These are phyloP conservation scores for Entelexis paramagnoliae DNA, from an alignment of 1,139 yeast species.

Conservation along the genomic window DNA sequence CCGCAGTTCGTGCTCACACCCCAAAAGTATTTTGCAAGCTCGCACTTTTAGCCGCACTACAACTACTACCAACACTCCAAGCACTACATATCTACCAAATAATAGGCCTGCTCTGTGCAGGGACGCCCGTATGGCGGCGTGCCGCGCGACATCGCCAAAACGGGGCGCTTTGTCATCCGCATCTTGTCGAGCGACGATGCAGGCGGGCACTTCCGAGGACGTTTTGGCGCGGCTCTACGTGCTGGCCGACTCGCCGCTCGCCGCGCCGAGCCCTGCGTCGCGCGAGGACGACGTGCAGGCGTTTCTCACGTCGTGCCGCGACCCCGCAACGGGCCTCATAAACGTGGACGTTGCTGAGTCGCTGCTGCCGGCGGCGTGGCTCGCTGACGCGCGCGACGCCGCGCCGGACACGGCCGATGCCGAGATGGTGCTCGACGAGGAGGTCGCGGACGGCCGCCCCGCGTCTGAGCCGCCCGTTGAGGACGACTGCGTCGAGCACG, in stretches of 20 bases:
- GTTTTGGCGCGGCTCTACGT: slow-evolving; percentile 16
- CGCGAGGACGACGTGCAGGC: slow-evolving; percentile 11
- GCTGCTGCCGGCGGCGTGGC: slow-evolving; percentile 10
- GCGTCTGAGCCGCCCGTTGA: not conserved
- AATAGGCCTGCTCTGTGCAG: too few relatives aligned
- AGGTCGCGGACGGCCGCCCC: not conserved
- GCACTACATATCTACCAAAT: too few relatives aligned
- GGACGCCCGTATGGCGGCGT: too few relatives aligned
- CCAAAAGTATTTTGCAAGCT: too few relatives aligned
- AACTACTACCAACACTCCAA: too few relatives aligned
- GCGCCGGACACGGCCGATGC: not conserved
- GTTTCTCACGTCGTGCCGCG: slow-evolving; percentile 10
- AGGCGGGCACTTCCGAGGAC: slow-evolving; percentile 15
- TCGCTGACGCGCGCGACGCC: slow-evolving; percentile 1
- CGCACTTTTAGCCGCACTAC: too few relatives aligned
- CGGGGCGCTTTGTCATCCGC: not conserved
- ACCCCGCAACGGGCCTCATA: slow-evolving; percentile 8
- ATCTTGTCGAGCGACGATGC: not conserved
- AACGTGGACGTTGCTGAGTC: slow-evolving; percentile 12
- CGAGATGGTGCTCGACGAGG: not conserved
- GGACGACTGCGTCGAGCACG: slow-evolving; percentile 11
- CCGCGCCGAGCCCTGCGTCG: not conserved
- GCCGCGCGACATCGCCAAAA: too few relatives aligned
- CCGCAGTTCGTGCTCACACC: too few relatives aligned
- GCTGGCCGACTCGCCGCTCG: slow-evolving; percentile 16